Percentiles rank a stretch among this genome's conserved stretches.
Evolutionary conservation across 441 rosid genomes (phyloP).

Genomic region (Erodium trifolium): DNA sequence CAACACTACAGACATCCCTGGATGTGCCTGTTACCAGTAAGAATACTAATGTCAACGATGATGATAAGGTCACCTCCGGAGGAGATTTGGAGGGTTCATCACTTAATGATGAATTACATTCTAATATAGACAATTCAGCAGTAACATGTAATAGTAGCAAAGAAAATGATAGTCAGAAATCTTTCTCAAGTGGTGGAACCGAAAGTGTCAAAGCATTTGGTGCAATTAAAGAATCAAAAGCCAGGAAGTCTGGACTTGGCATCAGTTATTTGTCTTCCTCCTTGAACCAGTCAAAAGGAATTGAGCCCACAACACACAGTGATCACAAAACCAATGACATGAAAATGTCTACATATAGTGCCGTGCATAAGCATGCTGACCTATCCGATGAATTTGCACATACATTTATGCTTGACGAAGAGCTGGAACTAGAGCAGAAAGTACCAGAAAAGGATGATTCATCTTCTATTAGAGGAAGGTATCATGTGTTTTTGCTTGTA

Average conservation of each 20-base stretch:
- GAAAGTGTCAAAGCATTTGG: slow-evolving; percentile 10
- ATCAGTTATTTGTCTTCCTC: slow-evolving; percentile 16
- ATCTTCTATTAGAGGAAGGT: slow-evolving; percentile 47
- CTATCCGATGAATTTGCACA: slow-evolving; percentile 57
- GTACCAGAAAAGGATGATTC: slow-evolving; percentile 29
- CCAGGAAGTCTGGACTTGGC: slow-evolving; percentile 24
- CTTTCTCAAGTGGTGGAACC: slow-evolving; percentile 21
- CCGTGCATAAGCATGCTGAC: slow-evolving; percentile 34
- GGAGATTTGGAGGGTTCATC: slow-evolving; percentile 21
- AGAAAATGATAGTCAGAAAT: slow-evolving; percentile 17
- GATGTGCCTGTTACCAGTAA: slow-evolving; percentile 26
- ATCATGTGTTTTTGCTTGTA: slow-evolving; percentile 13
- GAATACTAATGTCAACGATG: slow-evolving; percentile 23
- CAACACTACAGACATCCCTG: slow-evolving; percentile 31
- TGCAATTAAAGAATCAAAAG: slow-evolving; percentile 17
- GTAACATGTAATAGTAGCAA: slow-evolving; percentile 12
- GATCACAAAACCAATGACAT: slow-evolving; percentile 4
- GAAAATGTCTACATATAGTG: slow-evolving; percentile 23
- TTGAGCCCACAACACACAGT: slow-evolving; percentile 27
- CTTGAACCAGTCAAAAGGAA: slow-evolving; percentile 25
- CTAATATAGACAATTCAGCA: slow-evolving; percentile 28
- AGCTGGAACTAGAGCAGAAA: slow-evolving; percentile 79
- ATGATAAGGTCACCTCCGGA: slow-evolving; percentile 17
- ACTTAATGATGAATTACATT: slow-evolving; percentile 14
- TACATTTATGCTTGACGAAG: slow-evolving; percentile 94